Evolutionary conservation across 352 stramenopile species (phyloP).

Genomic region (Halophytophthora polymorphica): DNA sequence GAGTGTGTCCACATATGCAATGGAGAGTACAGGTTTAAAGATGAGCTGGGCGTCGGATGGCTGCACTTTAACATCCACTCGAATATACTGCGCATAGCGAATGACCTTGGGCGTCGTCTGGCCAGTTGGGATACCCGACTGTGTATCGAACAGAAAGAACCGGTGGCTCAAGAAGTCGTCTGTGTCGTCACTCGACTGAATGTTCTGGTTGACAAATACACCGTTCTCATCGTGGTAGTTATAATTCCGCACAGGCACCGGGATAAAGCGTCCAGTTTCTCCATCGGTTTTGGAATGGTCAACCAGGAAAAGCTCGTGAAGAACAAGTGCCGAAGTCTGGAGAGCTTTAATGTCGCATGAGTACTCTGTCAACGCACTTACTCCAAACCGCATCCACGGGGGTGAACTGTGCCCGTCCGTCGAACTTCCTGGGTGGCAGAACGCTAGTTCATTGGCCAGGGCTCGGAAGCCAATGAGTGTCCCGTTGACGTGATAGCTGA

Average conservation of each 20-base stretch:
- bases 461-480: constrained; percentile 73
- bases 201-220: constrained; percentile 82
- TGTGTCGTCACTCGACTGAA: constrained; percentile 33
- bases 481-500: constrained; percentile 86
- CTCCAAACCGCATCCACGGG: constrained; percentile 82
- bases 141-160: constrained; percentile 91
- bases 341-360: constrained; percentile 68
- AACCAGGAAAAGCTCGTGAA: constrained; percentile 92
- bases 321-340: constrained; percentile 33
- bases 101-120: constrained; percentile 52
- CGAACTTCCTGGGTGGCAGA: constrained; percentile 43
- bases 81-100: constrained; percentile 71
- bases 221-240: constrained; percentile 73
- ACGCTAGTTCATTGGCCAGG: constrained; percentile 78
- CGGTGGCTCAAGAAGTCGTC: constrained; percentile 89
- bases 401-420: constrained; percentile 17
- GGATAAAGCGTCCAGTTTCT: constrained; percentile 60
- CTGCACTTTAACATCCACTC: constrained; percentile 61
- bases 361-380: constrained; percentile 54
- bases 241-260: constrained; percentile 85
- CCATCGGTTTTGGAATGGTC: constrained; percentile 60
- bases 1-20: constrained; percentile 71
- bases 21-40: constrained; percentile 69
- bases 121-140: constrained; percentile 50
- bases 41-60: constrained; percentile 43